Base-by-base conservation (phyloP, 208 protist genomes). In the Naegleria gruberi region DNA sequence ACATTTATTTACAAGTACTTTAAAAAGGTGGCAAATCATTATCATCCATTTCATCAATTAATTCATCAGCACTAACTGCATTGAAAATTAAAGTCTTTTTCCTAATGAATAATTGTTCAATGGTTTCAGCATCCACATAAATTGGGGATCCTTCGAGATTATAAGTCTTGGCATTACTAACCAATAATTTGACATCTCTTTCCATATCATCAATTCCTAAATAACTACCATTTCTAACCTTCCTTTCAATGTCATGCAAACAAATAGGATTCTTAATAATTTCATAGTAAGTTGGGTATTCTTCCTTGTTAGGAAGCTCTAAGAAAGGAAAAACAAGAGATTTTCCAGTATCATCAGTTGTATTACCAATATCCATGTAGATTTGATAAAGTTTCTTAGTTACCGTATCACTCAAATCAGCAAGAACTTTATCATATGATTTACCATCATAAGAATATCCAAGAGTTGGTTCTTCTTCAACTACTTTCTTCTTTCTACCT, bases 231-330 rank as follows among this genome's bases (percentile, higher is more conserved):
- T 88, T 65, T 40, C 10, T 15, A 30, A 88, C 65, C 26, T 88
- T 88, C 10, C 40, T 4, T 10, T 65, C n/a, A 23, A 88, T 65
- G 12, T 34, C 30, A 65, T 65, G 15, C 6, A 88, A 41, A 30
- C 44, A 47, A 26, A 88, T 88, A 73, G 84, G 84, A 2, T 51
- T 34, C 0, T 40, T 4, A 30, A 88, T 88, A 0, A 88, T 5
- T 19, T 65, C n/a, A 65, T 88, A 88, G 65, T 88, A 88, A 57
- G 57, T 45, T 26, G 84, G n/a, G 23, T 42, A 88, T 17, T 10
- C 30, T 88, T 88, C 40, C 42, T 15, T 47, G 19, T 55, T 19
- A 10, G 84, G 84, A 12, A 88, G 34, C 42, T 88, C 84, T 30
- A 88, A 45, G 46, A 88, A 88, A 12, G 43, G 23, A 6, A 23